Conservation (phyloP, 2,329 filamentous ascomycete genomes). For the Leptographium procerum region DNA sequence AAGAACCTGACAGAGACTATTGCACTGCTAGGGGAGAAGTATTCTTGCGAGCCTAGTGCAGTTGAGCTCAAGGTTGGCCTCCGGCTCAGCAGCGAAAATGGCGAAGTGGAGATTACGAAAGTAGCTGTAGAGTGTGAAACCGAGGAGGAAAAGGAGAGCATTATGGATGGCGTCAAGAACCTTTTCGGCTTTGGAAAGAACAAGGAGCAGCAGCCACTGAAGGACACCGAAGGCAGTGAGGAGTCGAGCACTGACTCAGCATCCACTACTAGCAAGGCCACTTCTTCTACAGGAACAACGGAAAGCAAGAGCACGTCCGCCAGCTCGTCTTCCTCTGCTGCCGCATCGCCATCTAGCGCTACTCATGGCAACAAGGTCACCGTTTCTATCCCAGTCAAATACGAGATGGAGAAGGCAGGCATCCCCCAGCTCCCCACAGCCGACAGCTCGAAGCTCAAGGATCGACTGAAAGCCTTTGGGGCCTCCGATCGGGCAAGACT, state of each 20-base stretch:
- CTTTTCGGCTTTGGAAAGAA: constrained; percentile 80
- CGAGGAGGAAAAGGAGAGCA: constrained; percentile 64
- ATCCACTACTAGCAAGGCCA: background rate
- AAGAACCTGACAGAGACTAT: constrained; percentile 79
- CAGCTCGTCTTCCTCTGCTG: constrained; percentile 18
- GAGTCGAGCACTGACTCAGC: constrained; percentile 10
- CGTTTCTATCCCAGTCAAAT: constrained; percentile 40
- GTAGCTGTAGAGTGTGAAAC: constrained; percentile 79
- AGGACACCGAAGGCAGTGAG: constrained; percentile 36
- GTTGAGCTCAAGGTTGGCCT: constrained; percentile 72
- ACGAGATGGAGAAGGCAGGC: constrained; percentile 37
- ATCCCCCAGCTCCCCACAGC: constrained; percentile 35
- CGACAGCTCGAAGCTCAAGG: constrained; percentile 42
- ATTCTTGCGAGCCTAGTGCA: constrained; percentile 64
- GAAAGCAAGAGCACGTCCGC: background rate
- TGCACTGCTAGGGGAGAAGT: constrained; percentile 64
- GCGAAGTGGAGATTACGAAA: constrained; percentile 66
- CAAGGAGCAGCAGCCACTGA: constrained; percentile 66
- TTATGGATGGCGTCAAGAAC: constrained; percentile 92
- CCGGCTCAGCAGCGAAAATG: constrained; percentile 59
- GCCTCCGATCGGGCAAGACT: constrained; percentile 68
- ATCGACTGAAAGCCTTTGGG: constrained; percentile 74
- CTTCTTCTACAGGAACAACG: background rate
- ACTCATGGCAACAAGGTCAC: constrained; percentile 39
- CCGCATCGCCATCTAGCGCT: constrained; percentile 7